A percentile compares a stretch with the other conserved stretches of the same genome.
These are phyloP conservation scores for Candida gigantensis DNA, from an alignment of 1,139 yeast genomes.

Conservation along the genomic window DNA sequence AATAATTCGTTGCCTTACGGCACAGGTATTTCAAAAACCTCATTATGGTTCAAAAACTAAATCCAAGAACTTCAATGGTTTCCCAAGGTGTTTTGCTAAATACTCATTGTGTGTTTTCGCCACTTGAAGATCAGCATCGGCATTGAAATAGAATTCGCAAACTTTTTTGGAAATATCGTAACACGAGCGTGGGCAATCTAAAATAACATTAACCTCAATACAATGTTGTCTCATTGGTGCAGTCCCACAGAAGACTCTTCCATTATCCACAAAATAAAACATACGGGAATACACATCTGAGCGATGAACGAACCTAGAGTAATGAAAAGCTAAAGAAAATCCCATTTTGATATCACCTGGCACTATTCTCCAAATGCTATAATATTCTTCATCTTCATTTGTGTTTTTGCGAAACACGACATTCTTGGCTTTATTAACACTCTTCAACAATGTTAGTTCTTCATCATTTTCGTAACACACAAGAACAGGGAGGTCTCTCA, in stretches of 20 bases:
- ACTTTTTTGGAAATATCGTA: background rate
- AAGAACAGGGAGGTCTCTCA: background rate
- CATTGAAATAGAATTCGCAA: background rate
- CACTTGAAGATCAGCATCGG: too few relatives aligned
- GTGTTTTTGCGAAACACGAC: background rate
- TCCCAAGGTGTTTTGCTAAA: too few relatives aligned
- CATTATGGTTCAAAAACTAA: too few relatives aligned
- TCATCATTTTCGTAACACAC: background rate
- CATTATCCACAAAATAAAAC: background rate
- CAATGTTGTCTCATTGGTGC: background rate
- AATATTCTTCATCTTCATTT: background rate
- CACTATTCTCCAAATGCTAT: background rate
- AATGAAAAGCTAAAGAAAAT: background rate
- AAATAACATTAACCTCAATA: background rate
- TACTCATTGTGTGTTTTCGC: too few relatives aligned
- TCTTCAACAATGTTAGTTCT: background rate
- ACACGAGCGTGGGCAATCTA: background rate
- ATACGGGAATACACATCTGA: background rate
- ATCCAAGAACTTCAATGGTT: too few relatives aligned
- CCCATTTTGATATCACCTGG: background rate
- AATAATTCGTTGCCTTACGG: too few relatives aligned
- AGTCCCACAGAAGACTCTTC: background rate
- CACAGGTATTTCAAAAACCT: background rate
- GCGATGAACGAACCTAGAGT: background rate
- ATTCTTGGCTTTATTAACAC: background rate